These are phyloP conservation scores for Desmodesmus armatus DNA, from an alignment of 139 green algal species.

Conservation along the genomic window DNA sequence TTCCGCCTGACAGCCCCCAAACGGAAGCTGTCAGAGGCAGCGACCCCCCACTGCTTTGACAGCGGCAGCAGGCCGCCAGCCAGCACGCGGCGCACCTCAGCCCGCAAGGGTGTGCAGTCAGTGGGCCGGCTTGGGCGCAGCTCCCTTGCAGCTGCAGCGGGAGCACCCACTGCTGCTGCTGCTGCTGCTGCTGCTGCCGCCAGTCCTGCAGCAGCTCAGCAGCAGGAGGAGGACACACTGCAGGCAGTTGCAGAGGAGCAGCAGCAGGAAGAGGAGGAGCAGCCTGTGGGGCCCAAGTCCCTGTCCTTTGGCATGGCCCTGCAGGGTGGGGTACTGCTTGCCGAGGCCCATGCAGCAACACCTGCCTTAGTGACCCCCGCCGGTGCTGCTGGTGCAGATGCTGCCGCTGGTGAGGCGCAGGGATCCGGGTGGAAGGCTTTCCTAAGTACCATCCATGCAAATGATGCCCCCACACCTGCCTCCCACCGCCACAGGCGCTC, in stretches of 20 bases:
- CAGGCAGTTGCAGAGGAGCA: background rate
- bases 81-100: too few species aligned
- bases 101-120: too few species aligned
- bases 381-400: background rate
- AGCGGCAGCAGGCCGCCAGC: too few species aligned
- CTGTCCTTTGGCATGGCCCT: constrained; percentile 28
- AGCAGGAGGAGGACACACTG: background rate
- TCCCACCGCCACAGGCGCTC: background rate
- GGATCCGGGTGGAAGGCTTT: constrained; percentile 31
- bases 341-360: background rate
- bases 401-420: constrained; percentile 7
- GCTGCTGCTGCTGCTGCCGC: background rate
- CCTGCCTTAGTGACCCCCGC: background rate
- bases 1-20: too few species aligned
- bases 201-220: background rate
- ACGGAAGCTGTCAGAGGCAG: too few species aligned
- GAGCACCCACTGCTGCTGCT: background rate
- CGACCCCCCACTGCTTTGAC: too few species aligned
- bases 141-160: background rate
- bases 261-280: background rate
- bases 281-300: background rate
- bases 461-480: constrained; percentile 17
- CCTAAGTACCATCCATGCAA: constrained; percentile 10
- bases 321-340: background rate
- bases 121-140: too few species aligned